These are phyloP conservation scores for Penicillium sp. DNA, from an alignment of 2,329 filamentous ascomycete genomes.

Conservation along the genomic window DNA sequence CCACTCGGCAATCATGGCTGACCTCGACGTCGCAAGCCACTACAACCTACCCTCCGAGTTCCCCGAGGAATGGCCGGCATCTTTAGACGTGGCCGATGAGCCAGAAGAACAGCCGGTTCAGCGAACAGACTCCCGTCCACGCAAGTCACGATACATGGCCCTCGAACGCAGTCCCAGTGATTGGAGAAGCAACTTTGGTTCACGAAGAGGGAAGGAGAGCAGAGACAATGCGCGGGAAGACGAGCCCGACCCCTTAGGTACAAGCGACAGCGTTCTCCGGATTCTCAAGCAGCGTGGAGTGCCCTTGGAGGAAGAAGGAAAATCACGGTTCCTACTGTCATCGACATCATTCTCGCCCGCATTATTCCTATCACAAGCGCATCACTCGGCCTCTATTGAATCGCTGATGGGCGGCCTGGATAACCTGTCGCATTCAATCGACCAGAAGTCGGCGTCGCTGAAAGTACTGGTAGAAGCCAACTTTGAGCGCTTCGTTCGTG, in stretches of 20 bases:
- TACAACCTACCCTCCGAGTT: slow-evolving; percentile 79
- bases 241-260: slow-evolving; percentile 88
- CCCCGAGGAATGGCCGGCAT: slow-evolving; percentile 80
- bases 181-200: slow-evolving; percentile 64
- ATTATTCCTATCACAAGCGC: slow-evolving; percentile 87
- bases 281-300: slow-evolving; percentile 73
- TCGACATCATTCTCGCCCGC: slow-evolving; percentile 94
- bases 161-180: slow-evolving; percentile 73
- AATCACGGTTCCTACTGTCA: slow-evolving; percentile 90
- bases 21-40: slow-evolving; percentile 81
- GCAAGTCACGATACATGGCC: slow-evolving; percentile 76
- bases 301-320: slow-evolving; percentile 77
- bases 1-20: slow-evolving; percentile 51
- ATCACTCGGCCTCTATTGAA: slow-evolving; percentile 79
- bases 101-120: slow-evolving; percentile 55
- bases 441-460: slow-evolving; percentile 94
- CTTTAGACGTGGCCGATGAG: slow-evolving; percentile 70
- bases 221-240: slow-evolving; percentile 82
- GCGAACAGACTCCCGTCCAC: slow-evolving; percentile 50
- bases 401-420: slow-evolving; percentile 78
- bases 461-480: slow-evolving; percentile 97
- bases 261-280: slow-evolving; percentile 78
- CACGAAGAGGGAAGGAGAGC: slow-evolving; percentile 65
- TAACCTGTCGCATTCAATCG: slow-evolving; percentile 84
- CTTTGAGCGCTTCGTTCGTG: slow-evolving; percentile 95